A percentile compares a stretch with the other conserved stretches of the same genome.
These are phyloP conservation scores for slime mould (Dictyostelium discoideum) DNA, from an alignment of 78 protist species.

Conservation along the genomic window dicty_2.7 NC_007090.3:3002001-3002500, in stretches of 20 bases:
- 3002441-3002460: neutral
- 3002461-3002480: neutral
- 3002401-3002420: neutral
- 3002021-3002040: no score
- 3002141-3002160: neutral
- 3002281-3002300: neutral
- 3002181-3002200: neutral
- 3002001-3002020: no score
- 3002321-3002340: neutral
- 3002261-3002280: neutral
- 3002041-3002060: neutral
- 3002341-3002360: neutral
- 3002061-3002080: neutral
- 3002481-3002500: slow-evolving; percentile 8
- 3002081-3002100: neutral
- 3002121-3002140: neutral
- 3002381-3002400: neutral
- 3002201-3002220: neutral
- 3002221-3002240: neutral
- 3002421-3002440: neutral
- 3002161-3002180: neutral
- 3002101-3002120: neutral
- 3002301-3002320: neutral
- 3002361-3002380: neutral
- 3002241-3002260: neutral